These are phyloP conservation scores for Tricholoma saponaceum DNA, from an alignment of 768 basidiomycete genomes.

Conservation along the genomic window DNA sequence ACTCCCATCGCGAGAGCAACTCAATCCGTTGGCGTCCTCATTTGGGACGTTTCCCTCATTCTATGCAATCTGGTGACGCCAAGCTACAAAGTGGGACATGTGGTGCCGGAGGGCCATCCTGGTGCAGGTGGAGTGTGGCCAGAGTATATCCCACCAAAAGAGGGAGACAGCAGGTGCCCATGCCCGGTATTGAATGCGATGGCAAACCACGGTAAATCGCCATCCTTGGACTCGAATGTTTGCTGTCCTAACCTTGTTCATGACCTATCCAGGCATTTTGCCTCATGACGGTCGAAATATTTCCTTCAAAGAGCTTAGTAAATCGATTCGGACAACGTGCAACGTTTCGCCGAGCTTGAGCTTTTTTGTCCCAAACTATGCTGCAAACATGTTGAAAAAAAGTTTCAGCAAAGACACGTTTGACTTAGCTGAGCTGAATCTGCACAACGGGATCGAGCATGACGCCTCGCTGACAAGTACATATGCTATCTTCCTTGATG, in stretches of 20 bases:
- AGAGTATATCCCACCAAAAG: conserved; percentile 48
- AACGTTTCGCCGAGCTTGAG: conserved; percentile 67
- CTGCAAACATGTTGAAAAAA: conserved; percentile 51
- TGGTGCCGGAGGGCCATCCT: conserved; percentile 47
- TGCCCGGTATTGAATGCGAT: conserved; percentile 76
- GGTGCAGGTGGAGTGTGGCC: conserved; percentile 65
- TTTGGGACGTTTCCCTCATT: conserved; percentile 48
- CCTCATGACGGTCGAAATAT: conserved; percentile 65
- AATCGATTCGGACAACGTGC: conserved; percentile 46
- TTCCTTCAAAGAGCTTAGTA: conserved; percentile 46
- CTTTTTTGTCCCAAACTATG: conserved; percentile 54
- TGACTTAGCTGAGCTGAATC: conserved; percentile 58
- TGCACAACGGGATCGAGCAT: conserved; percentile 74
- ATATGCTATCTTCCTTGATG: conserved; percentile 16
- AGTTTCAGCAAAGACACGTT: conserved; percentile 53
- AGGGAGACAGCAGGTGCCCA: conserved; percentile 62
- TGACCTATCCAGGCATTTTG: conserved; percentile 41
- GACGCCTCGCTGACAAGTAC: conserved; percentile 58
- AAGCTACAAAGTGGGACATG: conserved; percentile 42
- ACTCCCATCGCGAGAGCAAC: background rate
- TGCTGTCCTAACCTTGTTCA: background rate
- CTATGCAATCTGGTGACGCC: conserved; percentile 46
- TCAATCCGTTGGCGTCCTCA: conserved; percentile 22
- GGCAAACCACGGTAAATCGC: conserved; percentile 67
- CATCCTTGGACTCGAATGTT: background rate